Percentiles rank a stretch among this genome's conserved stretches.
These are phyloP conservation scores for Boechera divaricarpa DNA, from an alignment of 345 rosid species.

Conservation along the genomic window DNA sequence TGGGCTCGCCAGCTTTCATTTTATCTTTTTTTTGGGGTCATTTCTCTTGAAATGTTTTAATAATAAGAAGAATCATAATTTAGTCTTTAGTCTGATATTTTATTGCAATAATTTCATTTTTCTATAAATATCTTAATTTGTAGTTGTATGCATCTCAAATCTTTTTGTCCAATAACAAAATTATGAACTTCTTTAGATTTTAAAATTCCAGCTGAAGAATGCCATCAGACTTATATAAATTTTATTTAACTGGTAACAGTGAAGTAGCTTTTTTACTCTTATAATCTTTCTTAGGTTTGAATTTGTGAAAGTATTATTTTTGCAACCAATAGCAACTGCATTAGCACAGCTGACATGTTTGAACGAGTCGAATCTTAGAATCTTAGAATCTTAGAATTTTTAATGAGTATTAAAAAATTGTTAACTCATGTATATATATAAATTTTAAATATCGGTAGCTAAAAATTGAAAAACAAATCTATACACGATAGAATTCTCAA, in stretches of 20 bases:
- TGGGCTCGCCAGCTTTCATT: constrained; percentile 46
- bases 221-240: not conserved
- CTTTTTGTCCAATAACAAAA: constrained; percentile 12
- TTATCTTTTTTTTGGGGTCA: constrained; percentile 1
- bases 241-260: not conserved
- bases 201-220: not conserved
- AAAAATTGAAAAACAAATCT: not conserved
- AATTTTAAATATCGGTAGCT: not conserved
- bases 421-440: not conserved
- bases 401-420: not conserved
- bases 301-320: not conserved
- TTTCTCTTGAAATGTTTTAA: not conserved
- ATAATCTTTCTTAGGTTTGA: not conserved
- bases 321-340: not conserved
- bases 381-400: not conserved
- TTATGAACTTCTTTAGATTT: not conserved
- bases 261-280: not conserved
- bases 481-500: not conserved
- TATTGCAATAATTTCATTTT: constrained; percentile 25
- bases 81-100: constrained; percentile 16
- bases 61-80: constrained; percentile 7
- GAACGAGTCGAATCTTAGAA: constrained; percentile 15
- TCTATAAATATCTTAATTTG: constrained; percentile 22
- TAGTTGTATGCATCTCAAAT: constrained; percentile 34
- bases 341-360: constrained; percentile 19